phyloP scores from a whole-genome alignment of 768 basidiomycete species.

The Nidularia pulvinata region DNA sequence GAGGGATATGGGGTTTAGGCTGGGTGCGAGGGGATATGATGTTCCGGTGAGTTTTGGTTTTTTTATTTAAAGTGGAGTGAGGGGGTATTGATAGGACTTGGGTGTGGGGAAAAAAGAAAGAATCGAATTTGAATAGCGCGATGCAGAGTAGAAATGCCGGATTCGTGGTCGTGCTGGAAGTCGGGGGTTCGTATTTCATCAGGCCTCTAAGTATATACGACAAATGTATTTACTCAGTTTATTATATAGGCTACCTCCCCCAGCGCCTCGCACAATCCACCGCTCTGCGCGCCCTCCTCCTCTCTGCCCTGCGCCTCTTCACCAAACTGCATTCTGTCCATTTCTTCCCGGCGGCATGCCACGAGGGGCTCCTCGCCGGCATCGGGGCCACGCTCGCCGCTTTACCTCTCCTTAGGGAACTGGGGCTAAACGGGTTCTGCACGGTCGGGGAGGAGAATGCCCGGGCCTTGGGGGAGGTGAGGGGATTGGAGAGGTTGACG shows the following conservation, averaged over 20 bases:
- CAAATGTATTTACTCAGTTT: no score
- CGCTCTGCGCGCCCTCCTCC: conserved; percentile 19
- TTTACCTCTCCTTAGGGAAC: conserved; percentile 14
- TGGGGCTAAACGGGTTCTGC: conserved; percentile 35
- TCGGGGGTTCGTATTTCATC: conserved; percentile 34
- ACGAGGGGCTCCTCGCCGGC: conserved; percentile 27
- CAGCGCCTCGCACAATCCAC: conserved; percentile 26
- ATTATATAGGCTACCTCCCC: conserved; percentile 17
- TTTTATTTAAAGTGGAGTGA: conserved; percentile 42
- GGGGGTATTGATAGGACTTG: conserved; percentile 38
- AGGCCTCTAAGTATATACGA: conserved; percentile 3
- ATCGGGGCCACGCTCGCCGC: conserved; percentile 20
- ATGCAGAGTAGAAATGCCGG: conserved; percentile 32
- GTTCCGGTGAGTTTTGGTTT: no score
- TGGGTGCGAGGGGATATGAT: neutral
- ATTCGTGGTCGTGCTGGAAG: conserved; percentile 39
- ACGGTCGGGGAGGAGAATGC: conserved; percentile 24
- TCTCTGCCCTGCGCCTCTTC: conserved; percentile 25
- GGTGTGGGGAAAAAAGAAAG: no score
- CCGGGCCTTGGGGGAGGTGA: conserved; percentile 21
- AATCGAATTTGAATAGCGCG: conserved; percentile 39
- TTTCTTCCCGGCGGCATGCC: conserved; percentile 29
- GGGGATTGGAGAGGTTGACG: conserved; percentile 24
- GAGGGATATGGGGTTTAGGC: neutral
- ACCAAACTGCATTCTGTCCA: conserved; percentile 26